These are phyloP conservation scores for Monosporascus sp. DNA, from an alignment of 2,329 filamentous ascomycete species.

Conservation along the genomic window DNA sequence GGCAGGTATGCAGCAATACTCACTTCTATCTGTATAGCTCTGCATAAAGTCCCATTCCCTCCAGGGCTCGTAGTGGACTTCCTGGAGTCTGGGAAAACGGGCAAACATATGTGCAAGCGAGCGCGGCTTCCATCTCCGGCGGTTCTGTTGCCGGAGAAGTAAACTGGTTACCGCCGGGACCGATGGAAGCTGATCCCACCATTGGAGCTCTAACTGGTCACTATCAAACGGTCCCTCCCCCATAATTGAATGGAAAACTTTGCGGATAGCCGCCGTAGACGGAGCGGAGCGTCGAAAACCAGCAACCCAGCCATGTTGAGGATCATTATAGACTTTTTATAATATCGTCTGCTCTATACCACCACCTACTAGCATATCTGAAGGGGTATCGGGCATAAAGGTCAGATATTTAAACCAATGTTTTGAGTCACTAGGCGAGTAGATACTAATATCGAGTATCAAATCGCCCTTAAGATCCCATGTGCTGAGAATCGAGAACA, in stretches of 20 bases:
- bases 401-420: constrained; percentile 32
- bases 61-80: constrained; percentile 29
- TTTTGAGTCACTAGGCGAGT: constrained; percentile 31
- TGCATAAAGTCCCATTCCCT: constrained; percentile 18
- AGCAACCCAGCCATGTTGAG: constrained; percentile 17
- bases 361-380: constrained; percentile 1
- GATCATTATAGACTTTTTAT: constrained; percentile 7
- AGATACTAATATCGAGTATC: constrained; percentile 31
- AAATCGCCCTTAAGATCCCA: constrained; percentile 29
- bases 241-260: constrained; percentile 19
- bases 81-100: constrained; percentile 24
- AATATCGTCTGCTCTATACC: constrained; percentile 10
- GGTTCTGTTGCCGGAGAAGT: constrained; percentile 28
- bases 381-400: constrained; percentile 19
- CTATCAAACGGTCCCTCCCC: constrained; percentile 16
- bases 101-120: constrained; percentile 24
- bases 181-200: constrained; percentile 21
- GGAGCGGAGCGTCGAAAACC: constrained; percentile 13
- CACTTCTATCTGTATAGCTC: constrained; percentile 2
- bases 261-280: constrained; percentile 7
- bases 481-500: constrained; percentile 26
- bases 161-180: constrained; percentile 24
- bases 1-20: neutral
- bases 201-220: constrained; percentile 14
- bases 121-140: constrained; percentile 23